Conservation (phyloP, 345 rosid species). For the Theobroma cacao region DNA sequence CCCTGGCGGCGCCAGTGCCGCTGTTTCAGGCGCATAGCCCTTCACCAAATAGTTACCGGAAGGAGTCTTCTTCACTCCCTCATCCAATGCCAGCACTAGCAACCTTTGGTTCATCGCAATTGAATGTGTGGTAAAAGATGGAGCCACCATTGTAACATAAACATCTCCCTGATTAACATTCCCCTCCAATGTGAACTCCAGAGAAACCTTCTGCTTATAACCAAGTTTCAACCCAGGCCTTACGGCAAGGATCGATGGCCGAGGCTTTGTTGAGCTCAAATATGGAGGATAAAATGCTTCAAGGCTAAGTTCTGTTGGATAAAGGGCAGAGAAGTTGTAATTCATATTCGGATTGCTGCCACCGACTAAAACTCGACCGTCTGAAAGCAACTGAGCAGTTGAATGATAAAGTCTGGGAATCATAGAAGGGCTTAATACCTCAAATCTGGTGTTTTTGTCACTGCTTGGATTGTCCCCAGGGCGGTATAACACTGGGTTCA, state of each 20-base stretch:
- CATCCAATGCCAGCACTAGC: conserved; percentile 35
- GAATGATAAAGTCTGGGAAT: conserved; percentile 49
- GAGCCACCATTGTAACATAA: conserved; percentile 41
- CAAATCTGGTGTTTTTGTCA: conserved; percentile 17
- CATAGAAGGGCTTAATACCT: conserved; percentile 26
- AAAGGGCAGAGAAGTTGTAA: conserved; percentile 32
- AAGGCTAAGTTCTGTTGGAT: conserved; percentile 39
- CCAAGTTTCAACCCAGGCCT: conserved; percentile 9
- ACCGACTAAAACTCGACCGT: conserved; percentile 41
- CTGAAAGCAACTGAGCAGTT: conserved; percentile 37
- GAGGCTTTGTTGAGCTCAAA: conserved; percentile 18
- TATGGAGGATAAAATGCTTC: conserved; percentile 51
- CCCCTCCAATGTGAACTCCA: conserved; percentile 19
- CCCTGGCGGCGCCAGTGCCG: conserved; percentile 43
- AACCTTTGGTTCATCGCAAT: conserved; percentile 62
- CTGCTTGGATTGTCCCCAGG: neutral
- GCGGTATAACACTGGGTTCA: conserved; percentile 21
- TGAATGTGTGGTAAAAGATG: conserved; percentile 67
- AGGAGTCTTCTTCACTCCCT: neutral
- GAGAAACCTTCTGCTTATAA: conserved; percentile 24
- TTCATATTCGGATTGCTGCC: conserved; percentile 42
- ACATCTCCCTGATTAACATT: neutral
- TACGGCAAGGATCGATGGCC: conserved; percentile 22
- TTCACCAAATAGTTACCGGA: neutral
- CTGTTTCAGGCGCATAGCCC: conserved; percentile 25